Evolutionary conservation across 208 protist species (phyloP).

Genomic region (Trypanosoma scelopori): DNA sequence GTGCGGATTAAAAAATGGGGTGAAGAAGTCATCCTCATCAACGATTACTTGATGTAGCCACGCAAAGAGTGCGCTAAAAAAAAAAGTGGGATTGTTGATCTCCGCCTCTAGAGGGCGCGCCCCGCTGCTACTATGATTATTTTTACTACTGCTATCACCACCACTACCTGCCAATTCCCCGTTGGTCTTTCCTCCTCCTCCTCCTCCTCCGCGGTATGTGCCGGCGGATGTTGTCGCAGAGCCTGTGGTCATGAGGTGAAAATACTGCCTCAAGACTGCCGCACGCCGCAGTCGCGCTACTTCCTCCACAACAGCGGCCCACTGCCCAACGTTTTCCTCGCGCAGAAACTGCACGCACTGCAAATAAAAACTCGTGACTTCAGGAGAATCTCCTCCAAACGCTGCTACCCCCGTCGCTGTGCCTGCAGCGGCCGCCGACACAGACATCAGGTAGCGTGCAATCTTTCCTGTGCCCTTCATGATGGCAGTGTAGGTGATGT

Average conservation of each 20-base stretch:
- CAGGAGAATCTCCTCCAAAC: slow-evolving; percentile 51
- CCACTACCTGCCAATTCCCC: background rate
- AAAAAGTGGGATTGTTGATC: slow-evolving; percentile 75
- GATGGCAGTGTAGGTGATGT: slow-evolving; percentile 72
- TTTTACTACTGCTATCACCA: background rate
- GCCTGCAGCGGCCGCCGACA: slow-evolving; percentile 20
- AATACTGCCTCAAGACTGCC: slow-evolving; percentile 80
- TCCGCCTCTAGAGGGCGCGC: slow-evolving; percentile 76
- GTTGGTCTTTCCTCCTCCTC: slow-evolving; percentile 15
- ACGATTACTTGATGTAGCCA: slow-evolving; percentile 86
- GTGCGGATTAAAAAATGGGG: slow-evolving; percentile 35
- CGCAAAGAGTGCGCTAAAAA: slow-evolving; percentile 83
- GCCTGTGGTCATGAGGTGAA: slow-evolving; percentile 82
- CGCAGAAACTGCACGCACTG: slow-evolving; percentile 60
- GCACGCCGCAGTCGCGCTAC: slow-evolving; percentile 63
- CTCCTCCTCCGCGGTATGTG: slow-evolving; percentile 35
- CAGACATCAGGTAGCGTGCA: slow-evolving; percentile 55
- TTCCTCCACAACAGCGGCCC: slow-evolving; percentile 68
- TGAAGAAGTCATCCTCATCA: slow-evolving; percentile 77
- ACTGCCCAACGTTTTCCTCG: slow-evolving; percentile 60
- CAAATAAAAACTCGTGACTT: slow-evolving; percentile 66
- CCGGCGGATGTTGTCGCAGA: slow-evolving; percentile 51
- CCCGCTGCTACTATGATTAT: slow-evolving; percentile 23
- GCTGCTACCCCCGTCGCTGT: background rate
- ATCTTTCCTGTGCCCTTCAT: slow-evolving; percentile 61